phyloP scores from a whole-genome alignment of 2,329 filamentous ascomycete genomes.

The Pestalotiopsis sp. region DNA sequence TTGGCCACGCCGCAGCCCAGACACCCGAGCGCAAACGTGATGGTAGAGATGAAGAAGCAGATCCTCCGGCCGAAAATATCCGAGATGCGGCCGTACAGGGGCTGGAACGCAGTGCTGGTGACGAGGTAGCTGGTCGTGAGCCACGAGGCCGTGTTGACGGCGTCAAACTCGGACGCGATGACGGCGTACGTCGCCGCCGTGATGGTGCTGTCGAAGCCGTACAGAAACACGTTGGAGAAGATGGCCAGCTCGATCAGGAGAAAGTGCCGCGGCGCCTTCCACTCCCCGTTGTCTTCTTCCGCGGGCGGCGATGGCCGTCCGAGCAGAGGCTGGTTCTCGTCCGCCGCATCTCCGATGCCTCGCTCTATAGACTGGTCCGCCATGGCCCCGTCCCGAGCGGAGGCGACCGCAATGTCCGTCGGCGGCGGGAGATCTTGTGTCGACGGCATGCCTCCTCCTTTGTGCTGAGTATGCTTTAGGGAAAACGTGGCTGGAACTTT shows the following conservation, averaged over 20 bases:
- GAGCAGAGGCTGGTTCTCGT: conserved; percentile 20
- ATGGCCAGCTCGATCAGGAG: conserved; percentile 63
- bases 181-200: conserved; percentile 75
- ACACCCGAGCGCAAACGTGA: conserved; percentile 65
- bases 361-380: neutral
- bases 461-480: too few relatives aligned
- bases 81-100: conserved; percentile 17
- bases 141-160: conserved; percentile 75
- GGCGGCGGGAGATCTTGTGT: neutral
- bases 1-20: conserved; percentile 65
- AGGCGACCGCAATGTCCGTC: neutral
- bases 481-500: neutral
- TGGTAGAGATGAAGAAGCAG: conserved; percentile 66
- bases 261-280: conserved; percentile 56
- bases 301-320: conserved; percentile 12
- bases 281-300: conserved; percentile 29
- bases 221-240: conserved; percentile 67
- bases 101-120: conserved; percentile 45
- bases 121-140: conserved; percentile 73
- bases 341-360: neutral
- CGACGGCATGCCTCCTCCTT: neutral
- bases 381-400: neutral
- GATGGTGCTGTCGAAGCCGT: conserved; percentile 72
- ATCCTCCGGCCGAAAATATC: conserved; percentile 60
- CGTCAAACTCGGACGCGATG: conserved; percentile 74